Evolutionary conservation across 2,329 filamentous ascomycete genomes (phyloP), one percentile per base, ranked within the genome.

Genomic region (Exophiala spinifera): DNA sequence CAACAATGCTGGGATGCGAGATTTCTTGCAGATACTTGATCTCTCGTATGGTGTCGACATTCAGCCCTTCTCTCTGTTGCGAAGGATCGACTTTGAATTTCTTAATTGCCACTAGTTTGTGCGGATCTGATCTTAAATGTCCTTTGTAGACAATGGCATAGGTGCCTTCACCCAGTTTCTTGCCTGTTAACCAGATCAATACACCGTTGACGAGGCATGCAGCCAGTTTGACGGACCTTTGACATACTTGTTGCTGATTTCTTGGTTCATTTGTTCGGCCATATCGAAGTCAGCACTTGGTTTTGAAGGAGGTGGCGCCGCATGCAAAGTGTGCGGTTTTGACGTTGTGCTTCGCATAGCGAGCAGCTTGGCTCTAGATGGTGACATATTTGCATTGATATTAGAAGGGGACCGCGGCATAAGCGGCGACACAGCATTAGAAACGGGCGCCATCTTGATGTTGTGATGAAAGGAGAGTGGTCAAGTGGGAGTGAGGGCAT

Each of bases 61-160:
- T 87, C 71, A 99, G 88, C 61, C 94, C 94, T 70, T 97, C 91
- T 56, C 84, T 86, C 74, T 89, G 95, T 23, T 62, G 56, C 14
- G 56, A 57, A 33, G 57, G 61, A 68, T 78, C 76, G 62, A 80
- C 70, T 62, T 79, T 80, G 65, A 79, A 76, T 65, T 79, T 80
- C 57, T 77, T 77, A 49, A 79, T 80, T 40, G 94, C 94, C 60
- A 99, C 89, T 51, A 88, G 82, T 39, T 83, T 81, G 31, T 79
- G 79, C 4, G 90, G 87, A 64, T 94, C 84, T 55, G 74, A 69
- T 59, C 85, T 83, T 43, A 94, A 80, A 72, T 92, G 88, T 49
- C 91, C 94, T 49, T 91, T 84, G 76, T 91, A 96, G 66, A 99
- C 94, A 66, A 95, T 86, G 69, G 94, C 94, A 71, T 99, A 99